A percentile compares a stretch with the other conserved stretches of the same genome.
Evolutionary conservation across 208 protist genomes (phyloP).

Genomic region (Strigomonas culicis): DNA sequence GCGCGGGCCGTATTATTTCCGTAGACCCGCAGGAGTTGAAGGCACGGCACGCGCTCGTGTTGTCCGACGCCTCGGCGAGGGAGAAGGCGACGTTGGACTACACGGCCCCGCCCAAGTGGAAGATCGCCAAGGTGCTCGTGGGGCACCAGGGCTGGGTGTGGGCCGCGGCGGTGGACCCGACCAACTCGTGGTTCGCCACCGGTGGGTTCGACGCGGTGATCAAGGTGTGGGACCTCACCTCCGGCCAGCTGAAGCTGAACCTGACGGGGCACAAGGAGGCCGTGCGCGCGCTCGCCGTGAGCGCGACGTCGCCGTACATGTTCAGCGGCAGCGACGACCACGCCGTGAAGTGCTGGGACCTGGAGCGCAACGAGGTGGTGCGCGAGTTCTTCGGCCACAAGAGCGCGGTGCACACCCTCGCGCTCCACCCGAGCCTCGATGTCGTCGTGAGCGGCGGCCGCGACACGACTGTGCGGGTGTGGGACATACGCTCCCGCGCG

Average conservation of each 20-base stretch:
- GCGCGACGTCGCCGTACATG: conserved; percentile 95
- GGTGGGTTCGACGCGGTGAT: conserved; percentile 98
- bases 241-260: conserved; percentile 96
- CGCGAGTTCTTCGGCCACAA: conserved; percentile 98
- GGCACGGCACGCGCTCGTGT: conserved; percentile 31
- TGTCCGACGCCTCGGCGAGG: conserved; percentile 20
- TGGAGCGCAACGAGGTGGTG: conserved; percentile 95
- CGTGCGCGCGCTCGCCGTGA: conserved; percentile 88
- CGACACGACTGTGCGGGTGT: conserved; percentile 94
- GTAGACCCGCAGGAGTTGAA: conserved; percentile 56
- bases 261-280: conserved; percentile 98
- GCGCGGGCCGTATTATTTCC: conserved; percentile 37
- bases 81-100: conserved; percentile 18
- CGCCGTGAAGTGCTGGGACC: conserved; percentile 99
- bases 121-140: conserved; percentile 91
- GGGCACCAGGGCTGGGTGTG: conserved; percentile 97
- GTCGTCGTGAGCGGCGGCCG: conserved; percentile 97
- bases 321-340: conserved; percentile 99
- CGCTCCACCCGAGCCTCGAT: conserved; percentile 97
- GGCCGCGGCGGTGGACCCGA: conserved; percentile 94
- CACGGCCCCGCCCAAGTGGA: conserved; percentile 85
- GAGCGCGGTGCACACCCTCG: conserved; percentile 90
- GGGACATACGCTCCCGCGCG: conserved; percentile 84
- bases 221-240: conserved; percentile 98
- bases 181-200: conserved; percentile 99